Base-by-base conservation (phyloP, 2,329 filamentous ascomycete genomes). In the Myriosclerotinia curreyana region DNA sequence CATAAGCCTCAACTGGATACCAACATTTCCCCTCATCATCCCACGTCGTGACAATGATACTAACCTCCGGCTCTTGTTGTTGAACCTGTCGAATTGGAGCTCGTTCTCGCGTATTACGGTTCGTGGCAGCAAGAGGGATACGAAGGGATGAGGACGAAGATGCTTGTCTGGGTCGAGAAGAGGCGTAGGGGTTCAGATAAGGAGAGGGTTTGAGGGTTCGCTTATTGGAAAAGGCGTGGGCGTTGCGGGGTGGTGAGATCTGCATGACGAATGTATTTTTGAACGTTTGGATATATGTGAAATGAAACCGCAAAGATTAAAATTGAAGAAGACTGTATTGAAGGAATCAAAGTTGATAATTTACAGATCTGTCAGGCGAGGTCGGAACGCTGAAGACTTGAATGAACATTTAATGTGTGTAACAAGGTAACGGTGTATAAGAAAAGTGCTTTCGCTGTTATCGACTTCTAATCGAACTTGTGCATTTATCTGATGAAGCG, bases 11-110 rank as follows among this genome's bases (percentile, higher is more conserved):
- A 9, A 64, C 62, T 15, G 62, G 62, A 60, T 64, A 64, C 62
- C 62, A 64, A 38, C 62, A 64, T 31, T 64, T 64, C 17, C 55
- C 54, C 28, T 64, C 62, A 54, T 64, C 62, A 53, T 64, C 62
- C 62, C 62, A 64, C 28, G 55, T 64, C 38, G 62, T 64, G 31
- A 64, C 62, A 64, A 64, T 64, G 28, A 64, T 64, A 56, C 62
- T 64, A n/a, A 64, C 62, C 60, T 64, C 62, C 42, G 61, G 42
- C 49, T 64, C 61, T 50, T n/a, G 61, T 36, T 49, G 61, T 51
- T 64, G 53, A n/a, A 59, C 48, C 25, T 63, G 51, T 22, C 60
- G 60, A 31, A 58, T 11, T 6, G 60, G 50, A 17, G 53, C 60
- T 22, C 60, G 60, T 64, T 64, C 36, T 49, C 53, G 55, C n/a